Evolutionary conservation across 768 basidiomycete species (phyloP).

Genomic region (Tulasnella sp.): DNA sequence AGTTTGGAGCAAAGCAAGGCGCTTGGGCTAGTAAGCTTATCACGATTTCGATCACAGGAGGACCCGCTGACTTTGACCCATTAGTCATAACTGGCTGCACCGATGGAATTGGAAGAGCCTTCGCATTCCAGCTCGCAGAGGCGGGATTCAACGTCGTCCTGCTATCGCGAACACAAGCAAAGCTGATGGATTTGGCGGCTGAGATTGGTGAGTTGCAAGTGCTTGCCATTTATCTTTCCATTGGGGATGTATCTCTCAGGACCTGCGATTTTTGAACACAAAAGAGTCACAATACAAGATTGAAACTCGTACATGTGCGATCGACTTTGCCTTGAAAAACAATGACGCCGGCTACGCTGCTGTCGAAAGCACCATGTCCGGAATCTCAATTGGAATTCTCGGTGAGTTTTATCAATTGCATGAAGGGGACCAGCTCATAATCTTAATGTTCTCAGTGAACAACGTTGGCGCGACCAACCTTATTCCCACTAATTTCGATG

Average conservation of each 20-base stretch:
- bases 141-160: slow-evolving; percentile 84
- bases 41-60: neutral
- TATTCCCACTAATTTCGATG: slow-evolving; percentile 78
- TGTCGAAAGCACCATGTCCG: slow-evolving; percentile 42
- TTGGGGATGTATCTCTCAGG: slow-evolving; percentile 26
- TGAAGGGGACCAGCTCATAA: neutral
- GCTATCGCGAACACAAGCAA: slow-evolving; percentile 58
- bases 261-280: neutral
- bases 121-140: slow-evolving; percentile 76
- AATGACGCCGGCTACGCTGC: slow-evolving; percentile 36
- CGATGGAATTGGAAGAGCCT: slow-evolving; percentile 92
- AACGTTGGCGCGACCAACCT: slow-evolving; percentile 88
- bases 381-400: slow-evolving; percentile 65
- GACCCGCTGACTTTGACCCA: neutral
- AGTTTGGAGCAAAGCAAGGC: slow-evolving; percentile 49
- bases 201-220: slow-evolving; percentile 56
- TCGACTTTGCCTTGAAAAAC: slow-evolving; percentile 62
- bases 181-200: slow-evolving; percentile 50
- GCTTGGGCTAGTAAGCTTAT: slow-evolving; percentile 64
- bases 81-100: slow-evolving; percentile 88
- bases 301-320: slow-evolving; percentile 50
- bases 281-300: slow-evolving; percentile 33
- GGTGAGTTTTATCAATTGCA: slow-evolving; percentile 40
- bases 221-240: neutral
- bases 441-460: slow-evolving; percentile 53